A percentile compares a stretch with the other conserved stretches of the same genome.
Conservation (phyloP, 2,329 filamentous ascomycete genomes). For the Lecanicillium sp. region DNA sequence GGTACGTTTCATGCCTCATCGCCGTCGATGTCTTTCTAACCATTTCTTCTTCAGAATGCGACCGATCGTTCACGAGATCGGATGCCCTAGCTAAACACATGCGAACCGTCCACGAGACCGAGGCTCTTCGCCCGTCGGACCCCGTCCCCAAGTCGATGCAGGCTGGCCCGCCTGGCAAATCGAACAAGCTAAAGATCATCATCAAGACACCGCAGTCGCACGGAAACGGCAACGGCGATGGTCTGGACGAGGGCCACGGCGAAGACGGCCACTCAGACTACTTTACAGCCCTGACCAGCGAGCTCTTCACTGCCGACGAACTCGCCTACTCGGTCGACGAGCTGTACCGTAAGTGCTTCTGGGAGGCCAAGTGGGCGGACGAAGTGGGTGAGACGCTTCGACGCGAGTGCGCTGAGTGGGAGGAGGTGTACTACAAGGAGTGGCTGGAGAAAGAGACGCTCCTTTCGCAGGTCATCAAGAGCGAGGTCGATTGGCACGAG, state of each 20-base stretch:
- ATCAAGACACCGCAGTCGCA: constrained; percentile 56
- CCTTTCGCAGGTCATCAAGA: constrained; percentile 63
- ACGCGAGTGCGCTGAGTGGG: constrained; percentile 59
- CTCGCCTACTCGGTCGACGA: constrained; percentile 52
- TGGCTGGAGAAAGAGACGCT: constrained; percentile 77
- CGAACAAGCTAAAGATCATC: constrained; percentile 55
- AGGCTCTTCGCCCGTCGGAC: constrained; percentile 76
- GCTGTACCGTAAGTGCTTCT: constrained; percentile 61
- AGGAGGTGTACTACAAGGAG: constrained; percentile 61
- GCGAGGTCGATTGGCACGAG: constrained; percentile 60
- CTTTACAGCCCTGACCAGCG: constrained; percentile 48
- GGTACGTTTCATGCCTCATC: constrained; percentile 56
- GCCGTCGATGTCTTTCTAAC: constrained; percentile 9
- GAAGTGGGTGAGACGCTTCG: constrained; percentile 59
- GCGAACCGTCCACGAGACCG: constrained; percentile 96
- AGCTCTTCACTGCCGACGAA: constrained; percentile 62
- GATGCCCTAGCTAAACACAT: constrained; percentile 97
- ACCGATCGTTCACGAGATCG: constrained; percentile 91
- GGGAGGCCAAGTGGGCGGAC: constrained; percentile 67
- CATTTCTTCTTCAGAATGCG: constrained; percentile 65
- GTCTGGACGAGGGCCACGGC: constrained; percentile 45
- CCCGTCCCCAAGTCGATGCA: constrained; percentile 67
- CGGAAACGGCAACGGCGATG: constrained; percentile 49
- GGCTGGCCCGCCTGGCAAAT: constrained; percentile 36
- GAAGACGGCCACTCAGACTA: constrained; percentile 54